These are phyloP conservation scores for Dalbergia cultrata DNA, from an alignment of 306 rosid genomes.

Conservation along the genomic window DNA sequence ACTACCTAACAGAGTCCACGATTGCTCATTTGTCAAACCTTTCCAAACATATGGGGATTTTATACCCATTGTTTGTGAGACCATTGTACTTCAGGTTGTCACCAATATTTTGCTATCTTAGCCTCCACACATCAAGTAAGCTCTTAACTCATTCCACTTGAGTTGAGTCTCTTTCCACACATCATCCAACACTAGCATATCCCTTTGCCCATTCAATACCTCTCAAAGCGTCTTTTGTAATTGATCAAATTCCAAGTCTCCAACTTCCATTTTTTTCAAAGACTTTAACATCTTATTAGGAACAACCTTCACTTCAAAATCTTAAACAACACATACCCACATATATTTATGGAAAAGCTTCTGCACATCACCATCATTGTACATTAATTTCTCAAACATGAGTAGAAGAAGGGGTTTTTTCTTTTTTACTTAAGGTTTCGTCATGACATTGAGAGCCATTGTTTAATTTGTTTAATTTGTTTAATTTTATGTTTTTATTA, in stretches of 20 bases:
- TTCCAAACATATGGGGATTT: neutral
- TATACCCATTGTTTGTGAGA: neutral
- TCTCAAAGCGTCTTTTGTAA: neutral
- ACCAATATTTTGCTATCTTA: conserved; percentile 22
- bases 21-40: neutral
- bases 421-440: neutral
- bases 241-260: neutral
- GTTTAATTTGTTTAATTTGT: neutral
- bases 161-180: conserved; percentile 23
- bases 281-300: neutral
- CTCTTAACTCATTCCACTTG: neutral
- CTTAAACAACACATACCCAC: conserved; percentile 4
- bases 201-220: neutral
- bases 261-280: neutral
- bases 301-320: conserved; percentile 10
- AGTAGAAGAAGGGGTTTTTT: neutral
- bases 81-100: neutral
- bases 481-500: conserved; percentile 2
- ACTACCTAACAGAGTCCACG: neutral
- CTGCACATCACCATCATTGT: neutral
- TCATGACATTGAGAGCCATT: conserved; percentile 31
- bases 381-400: neutral
- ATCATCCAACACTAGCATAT: conserved; percentile 16
- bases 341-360: neutral
- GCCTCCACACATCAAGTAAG: too few species aligned